phyloP scores from a whole-genome alignment of 1,139 yeast genomes.

The Candida sanyaensis region DNA sequence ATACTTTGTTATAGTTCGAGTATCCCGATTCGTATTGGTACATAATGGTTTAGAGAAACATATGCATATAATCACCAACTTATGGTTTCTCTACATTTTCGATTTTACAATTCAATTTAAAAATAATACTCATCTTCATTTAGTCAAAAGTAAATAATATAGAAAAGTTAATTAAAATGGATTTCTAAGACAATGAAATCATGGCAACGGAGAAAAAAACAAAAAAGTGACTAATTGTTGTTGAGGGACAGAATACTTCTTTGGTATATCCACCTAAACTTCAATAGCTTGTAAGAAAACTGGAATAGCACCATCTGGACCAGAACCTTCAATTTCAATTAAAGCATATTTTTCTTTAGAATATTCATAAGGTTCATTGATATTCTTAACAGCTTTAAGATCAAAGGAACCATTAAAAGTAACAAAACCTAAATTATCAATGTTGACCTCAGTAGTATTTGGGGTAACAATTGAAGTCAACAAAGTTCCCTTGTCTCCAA shows the following conservation, averaged over 20 bases:
- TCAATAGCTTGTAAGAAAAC: constrained; percentile 6
- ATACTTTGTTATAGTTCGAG: too few species aligned
- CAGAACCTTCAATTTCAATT: not conserved
- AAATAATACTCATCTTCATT: too few species aligned
- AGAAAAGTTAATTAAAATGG: too few species aligned
- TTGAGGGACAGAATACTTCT: too few species aligned
- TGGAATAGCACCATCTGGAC: constrained; percentile 5
- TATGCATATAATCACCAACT: too few species aligned
- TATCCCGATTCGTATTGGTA: too few species aligned
- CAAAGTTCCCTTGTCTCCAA: not conserved
- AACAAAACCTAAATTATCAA: constrained; percentile 4
- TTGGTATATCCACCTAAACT: not conserved
- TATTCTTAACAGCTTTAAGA: constrained; percentile 4
- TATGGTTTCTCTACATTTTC: too few species aligned
- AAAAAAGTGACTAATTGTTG: not conserved
- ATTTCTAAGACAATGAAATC: not conserved
- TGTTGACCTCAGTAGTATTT: not conserved
- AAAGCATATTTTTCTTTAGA: constrained; percentile 3
- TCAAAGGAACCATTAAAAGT: constrained; percentile 5
- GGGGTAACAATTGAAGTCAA: not conserved
- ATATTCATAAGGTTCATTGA: constrained; percentile 5
- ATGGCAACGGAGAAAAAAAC: not conserved
- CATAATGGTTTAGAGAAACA: too few species aligned
- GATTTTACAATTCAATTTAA: too few species aligned
- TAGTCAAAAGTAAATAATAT: too few species aligned